A percentile compares a stretch with the other conserved stretches of the same genome.
Evolutionary conservation across 768 basidiomycete genomes (phyloP).

Genomic region (Pulveroboletus ravenelii): DNA sequence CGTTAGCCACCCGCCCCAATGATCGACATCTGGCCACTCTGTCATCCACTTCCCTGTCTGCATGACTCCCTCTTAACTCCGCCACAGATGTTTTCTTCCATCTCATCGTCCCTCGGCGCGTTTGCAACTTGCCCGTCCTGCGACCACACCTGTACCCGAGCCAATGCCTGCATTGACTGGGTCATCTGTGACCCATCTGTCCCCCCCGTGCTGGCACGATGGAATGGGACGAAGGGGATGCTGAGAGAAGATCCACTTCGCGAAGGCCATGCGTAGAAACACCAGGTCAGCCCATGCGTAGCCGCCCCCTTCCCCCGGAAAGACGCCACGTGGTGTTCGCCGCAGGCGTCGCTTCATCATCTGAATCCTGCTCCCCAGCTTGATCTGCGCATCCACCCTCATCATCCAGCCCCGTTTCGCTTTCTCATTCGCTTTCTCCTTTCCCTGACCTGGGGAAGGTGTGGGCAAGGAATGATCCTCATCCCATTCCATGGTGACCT

Average conservation of each 20-base stretch:
- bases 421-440: too few relatives aligned
- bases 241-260: not conserved
- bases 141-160: not conserved
- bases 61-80: slow-evolving; percentile 23
- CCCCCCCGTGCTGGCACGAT: not conserved
- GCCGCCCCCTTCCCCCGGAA: not conserved
- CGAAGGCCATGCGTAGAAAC: not conserved
- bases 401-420: too few relatives aligned
- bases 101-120: slow-evolving; percentile 2
- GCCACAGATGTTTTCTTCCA: slow-evolving; percentile 22
- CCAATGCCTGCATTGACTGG: not conserved
- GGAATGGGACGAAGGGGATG: not conserved
- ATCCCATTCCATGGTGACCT: too few relatives aligned
- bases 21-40: not conserved
- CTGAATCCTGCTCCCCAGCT: slow-evolving; percentile 10
- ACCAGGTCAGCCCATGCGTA: slow-evolving; percentile 18
- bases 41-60: slow-evolving; percentile 23
- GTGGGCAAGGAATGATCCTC: too few relatives aligned
- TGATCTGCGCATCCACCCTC: too few relatives aligned
- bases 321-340: not conserved
- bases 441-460: too few relatives aligned
- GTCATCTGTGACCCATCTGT: slow-evolving; percentile 22
- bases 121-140: not conserved
- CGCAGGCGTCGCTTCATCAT: slow-evolving; percentile 8
- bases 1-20: not conserved